Conservation (phyloP, 108 stramenopile genomes). For the Nannochloropsis oceanica region DNA sequence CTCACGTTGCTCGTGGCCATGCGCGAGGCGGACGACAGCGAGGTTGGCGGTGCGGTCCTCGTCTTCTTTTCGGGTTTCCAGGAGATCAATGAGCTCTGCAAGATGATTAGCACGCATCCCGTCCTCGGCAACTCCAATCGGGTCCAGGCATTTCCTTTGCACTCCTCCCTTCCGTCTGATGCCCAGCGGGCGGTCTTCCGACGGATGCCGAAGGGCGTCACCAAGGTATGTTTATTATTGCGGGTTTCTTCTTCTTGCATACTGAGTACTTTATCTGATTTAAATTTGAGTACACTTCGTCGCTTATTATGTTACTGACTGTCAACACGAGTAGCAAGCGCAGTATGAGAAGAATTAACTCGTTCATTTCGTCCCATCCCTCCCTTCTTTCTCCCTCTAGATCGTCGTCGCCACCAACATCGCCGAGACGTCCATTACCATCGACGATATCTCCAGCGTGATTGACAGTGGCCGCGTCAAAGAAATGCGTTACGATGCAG, state of each 20-base stretch:
- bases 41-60: slow-evolving; percentile 59
- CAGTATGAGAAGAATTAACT: background rate
- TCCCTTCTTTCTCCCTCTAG: slow-evolving; percentile 38
- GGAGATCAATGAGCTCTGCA: slow-evolving; percentile 54
- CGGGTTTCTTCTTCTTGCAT: background rate
- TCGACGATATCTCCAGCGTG: slow-evolving; percentile 83
- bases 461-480: slow-evolving; percentile 35
- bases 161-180: slow-evolving; percentile 56
- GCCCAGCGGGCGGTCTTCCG: slow-evolving; percentile 60
- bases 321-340: no score
- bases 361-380: background rate
- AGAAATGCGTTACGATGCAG: slow-evolving; percentile 38
- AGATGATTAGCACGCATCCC: slow-evolving; percentile 32
- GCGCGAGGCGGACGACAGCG: background rate
- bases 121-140: slow-evolving; percentile 28
- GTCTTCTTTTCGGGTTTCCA: slow-evolving; percentile 82
- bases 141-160: slow-evolving; percentile 59
- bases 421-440: slow-evolving; percentile 88
- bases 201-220: background rate
- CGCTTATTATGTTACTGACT: no score
- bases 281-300: no score
- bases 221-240: background rate
- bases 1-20: background rate
- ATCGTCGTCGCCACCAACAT: slow-evolving; percentile 79
- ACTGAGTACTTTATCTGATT: background rate